These are phyloP conservation scores for Termitomyces sp. DNA, from an alignment of 768 basidiomycete genomes.

Conservation along the genomic window DNA sequence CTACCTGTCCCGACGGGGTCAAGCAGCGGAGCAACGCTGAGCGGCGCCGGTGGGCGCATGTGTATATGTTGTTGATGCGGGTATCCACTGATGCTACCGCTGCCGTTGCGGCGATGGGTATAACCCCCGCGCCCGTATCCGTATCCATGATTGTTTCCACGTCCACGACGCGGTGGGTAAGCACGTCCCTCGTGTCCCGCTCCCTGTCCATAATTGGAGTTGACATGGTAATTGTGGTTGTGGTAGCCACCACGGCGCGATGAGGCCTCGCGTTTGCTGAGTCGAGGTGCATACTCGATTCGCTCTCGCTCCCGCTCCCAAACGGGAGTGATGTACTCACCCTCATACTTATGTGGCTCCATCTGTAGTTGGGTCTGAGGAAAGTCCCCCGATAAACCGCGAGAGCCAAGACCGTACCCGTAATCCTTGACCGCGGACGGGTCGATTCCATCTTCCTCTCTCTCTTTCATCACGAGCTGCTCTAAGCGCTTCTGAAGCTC, in stretches of 20 bases:
- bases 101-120: conserved; percentile 24
- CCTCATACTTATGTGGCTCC: conserved; percentile 11
- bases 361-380: not conserved
- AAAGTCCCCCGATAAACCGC: conserved; percentile 1
- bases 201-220: not conserved
- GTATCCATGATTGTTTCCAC: conserved; percentile 25
- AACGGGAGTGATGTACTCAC: conserved; percentile 5
- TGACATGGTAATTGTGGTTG: not conserved
- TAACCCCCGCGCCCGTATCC: conserved; percentile 29
- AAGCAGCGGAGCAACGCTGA: conserved; percentile 21
- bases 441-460: conserved; percentile 24
- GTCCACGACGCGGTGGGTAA: conserved; percentile 7
- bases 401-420: conserved; percentile 55
- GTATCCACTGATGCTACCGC: conserved; percentile 11
- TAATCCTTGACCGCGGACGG: conserved; percentile 55
- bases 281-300: not conserved
- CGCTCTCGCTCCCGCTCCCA: conserved; percentile 16
- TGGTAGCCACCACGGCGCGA: not conserved
- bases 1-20: not conserved
- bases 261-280: conserved; percentile 9
- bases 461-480: conserved; percentile 1
- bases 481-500: conserved; percentile 9
- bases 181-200: conserved; percentile 1
- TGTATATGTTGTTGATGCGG: conserved; percentile 3
- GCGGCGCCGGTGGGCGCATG: conserved; percentile 22